Conservation (phyloP, 2,329 filamentous ascomycete species). For the Xylaria sp. region DNA sequence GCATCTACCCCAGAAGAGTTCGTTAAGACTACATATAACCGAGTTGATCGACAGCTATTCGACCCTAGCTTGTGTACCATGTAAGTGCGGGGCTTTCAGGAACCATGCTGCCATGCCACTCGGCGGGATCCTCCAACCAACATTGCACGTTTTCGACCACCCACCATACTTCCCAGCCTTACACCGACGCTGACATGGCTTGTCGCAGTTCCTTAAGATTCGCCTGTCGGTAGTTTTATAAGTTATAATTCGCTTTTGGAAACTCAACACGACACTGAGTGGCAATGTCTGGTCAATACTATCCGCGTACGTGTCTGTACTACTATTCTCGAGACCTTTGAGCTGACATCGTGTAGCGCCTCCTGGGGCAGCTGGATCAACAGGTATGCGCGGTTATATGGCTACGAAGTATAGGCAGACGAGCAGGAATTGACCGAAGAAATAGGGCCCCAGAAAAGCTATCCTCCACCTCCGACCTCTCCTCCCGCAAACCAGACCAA, state of each 20-base stretch:
- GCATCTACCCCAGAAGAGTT: too few relatives aligned
- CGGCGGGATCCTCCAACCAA: slow-evolving; percentile 11
- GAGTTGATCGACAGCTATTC: too few relatives aligned
- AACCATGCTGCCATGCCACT: not conserved
- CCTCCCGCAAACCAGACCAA: slow-evolving; percentile 49
- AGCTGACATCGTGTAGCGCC: slow-evolving; percentile 41
- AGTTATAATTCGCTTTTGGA: not conserved
- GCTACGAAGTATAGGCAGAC: slow-evolving; percentile 19
- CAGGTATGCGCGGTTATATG: slow-evolving; percentile 30
- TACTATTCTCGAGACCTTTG: slow-evolving; percentile 7
- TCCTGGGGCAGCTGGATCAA: slow-evolving; percentile 41
- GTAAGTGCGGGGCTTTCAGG: slow-evolving; percentile 17
- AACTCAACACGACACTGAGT: not conserved
- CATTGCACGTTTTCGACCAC: slow-evolving; percentile 1
- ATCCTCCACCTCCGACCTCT: slow-evolving; percentile 51
- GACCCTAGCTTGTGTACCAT: slow-evolving; percentile 3
- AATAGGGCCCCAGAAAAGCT: slow-evolving; percentile 42
- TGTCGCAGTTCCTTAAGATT: not conserved
- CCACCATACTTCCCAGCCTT: slow-evolving; percentile 2
- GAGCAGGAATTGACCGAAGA: slow-evolving; percentile 27
- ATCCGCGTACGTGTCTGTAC: slow-evolving; percentile 47
- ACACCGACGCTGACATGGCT: not conserved
- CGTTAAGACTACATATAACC: not conserved
- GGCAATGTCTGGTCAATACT: slow-evolving; percentile 49
- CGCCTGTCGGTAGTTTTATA: not conserved